phyloP scores from a whole-genome alignment of 768 basidiomycete genomes.

The Kockovaella imperatae region DNA sequence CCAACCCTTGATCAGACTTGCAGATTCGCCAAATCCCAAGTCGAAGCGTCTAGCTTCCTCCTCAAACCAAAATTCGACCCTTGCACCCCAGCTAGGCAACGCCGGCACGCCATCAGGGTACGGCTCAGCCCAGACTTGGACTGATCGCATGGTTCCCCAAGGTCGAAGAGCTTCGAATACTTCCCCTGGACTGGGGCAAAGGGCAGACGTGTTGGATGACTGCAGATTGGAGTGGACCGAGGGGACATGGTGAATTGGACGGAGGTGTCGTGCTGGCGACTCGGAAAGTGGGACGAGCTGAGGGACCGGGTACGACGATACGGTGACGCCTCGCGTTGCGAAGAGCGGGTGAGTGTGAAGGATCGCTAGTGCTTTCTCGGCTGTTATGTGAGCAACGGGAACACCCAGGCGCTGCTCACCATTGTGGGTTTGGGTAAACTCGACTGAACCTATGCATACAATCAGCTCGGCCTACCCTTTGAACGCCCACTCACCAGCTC shows the following conservation, averaged over 20 bases:
- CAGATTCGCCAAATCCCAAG: constrained; percentile 20
- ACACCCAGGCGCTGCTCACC: constrained; percentile 8
- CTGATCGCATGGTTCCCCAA: constrained; percentile 23
- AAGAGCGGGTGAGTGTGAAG: constrained; percentile 18
- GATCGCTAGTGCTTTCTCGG: constrained; percentile 27
- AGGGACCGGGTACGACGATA: constrained; percentile 25
- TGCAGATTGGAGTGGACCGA: neutral
- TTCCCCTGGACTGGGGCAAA: constrained; percentile 18
- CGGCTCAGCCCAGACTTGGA: constrained; percentile 18
- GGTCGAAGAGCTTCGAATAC: constrained; percentile 28
- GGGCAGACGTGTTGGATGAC: neutral
- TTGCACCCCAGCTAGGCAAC: constrained; percentile 16
- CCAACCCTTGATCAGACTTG: constrained; percentile 26
- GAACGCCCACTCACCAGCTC: constrained; percentile 11
- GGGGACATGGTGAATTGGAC: constrained; percentile 8
- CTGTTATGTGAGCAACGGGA: constrained; percentile 4
- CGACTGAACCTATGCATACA: constrained; percentile 17
- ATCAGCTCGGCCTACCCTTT: neutral
- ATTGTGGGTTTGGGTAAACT: constrained; percentile 9
- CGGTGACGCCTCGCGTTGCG: constrained; percentile 8
- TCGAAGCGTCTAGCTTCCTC: constrained; percentile 31
- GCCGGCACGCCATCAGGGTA: neutral
- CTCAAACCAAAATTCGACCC: constrained; percentile 34
- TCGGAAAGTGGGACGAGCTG: constrained; percentile 14
- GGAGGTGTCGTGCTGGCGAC: constrained; percentile 19